phyloP scores from a whole-genome alignment of 2,329 filamentous ascomycete genomes.

The Alternaria sp. region DNA sequence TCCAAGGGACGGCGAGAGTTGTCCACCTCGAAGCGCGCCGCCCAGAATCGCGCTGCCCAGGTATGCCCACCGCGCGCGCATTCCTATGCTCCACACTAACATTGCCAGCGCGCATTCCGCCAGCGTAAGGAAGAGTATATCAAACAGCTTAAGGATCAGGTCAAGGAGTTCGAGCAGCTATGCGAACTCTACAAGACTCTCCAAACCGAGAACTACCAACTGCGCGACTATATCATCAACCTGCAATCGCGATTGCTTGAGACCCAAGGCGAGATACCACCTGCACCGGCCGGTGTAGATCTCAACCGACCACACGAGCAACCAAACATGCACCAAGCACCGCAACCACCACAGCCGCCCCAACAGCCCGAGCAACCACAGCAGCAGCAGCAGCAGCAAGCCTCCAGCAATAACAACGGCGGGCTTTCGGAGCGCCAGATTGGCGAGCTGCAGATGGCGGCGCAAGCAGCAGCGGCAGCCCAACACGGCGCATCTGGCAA shows the following conservation, averaged over 20 bases:
- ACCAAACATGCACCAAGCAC: conserved; percentile 32
- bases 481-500: conserved; percentile 43
- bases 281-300: conserved; percentile 81
- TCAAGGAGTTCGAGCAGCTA: conserved; percentile 79
- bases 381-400: conserved; percentile 34
- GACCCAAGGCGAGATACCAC: conserved; percentile 81
- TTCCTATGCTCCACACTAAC: conserved; percentile 31
- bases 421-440: conserved; percentile 50
- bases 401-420: conserved; percentile 39
- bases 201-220: conserved; percentile 86
- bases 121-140: conserved; percentile 99
- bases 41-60: conserved; percentile 96
- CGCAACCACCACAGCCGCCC: conserved; percentile 27
- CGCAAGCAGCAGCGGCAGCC: conserved; percentile 46
- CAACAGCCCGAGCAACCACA: conserved; percentile 32
- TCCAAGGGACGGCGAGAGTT: conserved; percentile 82
- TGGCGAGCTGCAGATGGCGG: conserved; percentile 45
- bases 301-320: conserved; percentile 63
- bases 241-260: conserved; percentile 88
- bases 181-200: conserved; percentile 81
- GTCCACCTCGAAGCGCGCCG: conserved; percentile 93
- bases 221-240: conserved; percentile 91
- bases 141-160: conserved; percentile 94
- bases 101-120: conserved; percentile 83
- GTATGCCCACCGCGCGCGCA: conserved; percentile 58